Evolutionary conservation across 768 basidiomycete species (phyloP).

Genomic region (Podaxis sp.): DNA sequence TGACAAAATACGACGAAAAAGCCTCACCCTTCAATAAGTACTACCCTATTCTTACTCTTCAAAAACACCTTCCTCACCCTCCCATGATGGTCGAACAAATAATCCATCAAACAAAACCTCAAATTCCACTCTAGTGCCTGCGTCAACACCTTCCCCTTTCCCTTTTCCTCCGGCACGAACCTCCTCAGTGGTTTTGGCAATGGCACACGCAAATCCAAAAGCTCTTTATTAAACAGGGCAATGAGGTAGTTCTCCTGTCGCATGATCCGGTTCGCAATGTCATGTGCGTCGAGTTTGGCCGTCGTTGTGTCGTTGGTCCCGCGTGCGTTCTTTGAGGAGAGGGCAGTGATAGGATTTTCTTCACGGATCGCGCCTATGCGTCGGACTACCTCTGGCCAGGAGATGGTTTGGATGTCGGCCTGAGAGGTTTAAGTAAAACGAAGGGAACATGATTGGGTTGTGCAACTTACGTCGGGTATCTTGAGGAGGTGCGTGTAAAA

Average conservation of each 20-base stretch:
- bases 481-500: conserved; percentile 94
- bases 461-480: conserved; percentile 79
- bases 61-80: conserved; percentile 89
- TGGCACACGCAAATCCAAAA: conserved; percentile 86
- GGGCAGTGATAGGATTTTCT: conserved; percentile 88
- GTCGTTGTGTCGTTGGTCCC: conserved; percentile 61
- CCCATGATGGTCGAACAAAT: conserved; percentile 89
- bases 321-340: conserved; percentile 59
- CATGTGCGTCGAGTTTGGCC: conserved; percentile 94
- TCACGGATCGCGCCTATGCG: conserved; percentile 88
- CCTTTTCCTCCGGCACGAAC: conserved; percentile 50
- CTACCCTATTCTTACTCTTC: conserved; percentile 75
- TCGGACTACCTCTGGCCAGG: conserved; percentile 93
- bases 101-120: conserved; percentile 92
- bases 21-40: conserved; percentile 78
- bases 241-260: conserved; percentile 98
- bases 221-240: conserved; percentile 94
- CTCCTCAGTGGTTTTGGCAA: conserved; percentile 58
- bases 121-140: conserved; percentile 97
- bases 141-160: conserved; percentile 80
- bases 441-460: not conserved
- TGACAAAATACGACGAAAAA: not conserved
- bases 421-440: conserved; percentile 29
- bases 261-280: conserved; percentile 96
- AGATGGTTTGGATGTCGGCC: conserved; percentile 97